Evolutionary conservation across 2,329 filamentous ascomycete genomes (phyloP).

Genomic region (Ambrosiella beaveri): DNA sequence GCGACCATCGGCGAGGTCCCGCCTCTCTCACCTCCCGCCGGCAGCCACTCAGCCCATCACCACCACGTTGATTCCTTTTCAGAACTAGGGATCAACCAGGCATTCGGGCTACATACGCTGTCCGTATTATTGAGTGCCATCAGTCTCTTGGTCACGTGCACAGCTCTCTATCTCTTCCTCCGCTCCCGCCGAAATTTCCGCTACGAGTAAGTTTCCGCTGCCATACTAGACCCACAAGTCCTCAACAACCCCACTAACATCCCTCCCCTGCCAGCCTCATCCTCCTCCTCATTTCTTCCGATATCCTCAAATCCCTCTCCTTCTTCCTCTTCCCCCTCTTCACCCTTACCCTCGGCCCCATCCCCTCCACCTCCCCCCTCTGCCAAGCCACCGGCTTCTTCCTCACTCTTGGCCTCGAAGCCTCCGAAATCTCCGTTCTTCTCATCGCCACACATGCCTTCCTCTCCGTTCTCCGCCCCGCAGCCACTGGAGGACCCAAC

Average conservation of each 20-base stretch:
- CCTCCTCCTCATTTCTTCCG: slow-evolving; percentile 54
- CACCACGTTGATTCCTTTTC: neutral
- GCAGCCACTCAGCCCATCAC: neutral
- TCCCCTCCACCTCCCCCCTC: slow-evolving; percentile 35
- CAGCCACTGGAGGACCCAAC: slow-evolving; percentile 27
- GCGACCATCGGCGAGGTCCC: neutral
- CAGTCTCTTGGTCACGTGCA: slow-evolving; percentile 38
- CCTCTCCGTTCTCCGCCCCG: slow-evolving; percentile 50
- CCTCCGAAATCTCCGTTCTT: slow-evolving; percentile 53
- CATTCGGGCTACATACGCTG: slow-evolving; percentile 17
- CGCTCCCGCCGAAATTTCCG: slow-evolving; percentile 59
- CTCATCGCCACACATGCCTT: slow-evolving; percentile 58
- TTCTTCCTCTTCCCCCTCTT: slow-evolving; percentile 48
- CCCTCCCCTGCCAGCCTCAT: slow-evolving; percentile 38
- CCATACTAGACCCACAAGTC: neutral
- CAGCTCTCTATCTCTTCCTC: slow-evolving; percentile 54
- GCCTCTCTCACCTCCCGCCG: neutral
- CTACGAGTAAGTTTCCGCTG: slow-evolving; percentile 39
- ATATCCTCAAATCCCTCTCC: slow-evolving; percentile 53
- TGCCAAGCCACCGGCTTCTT: slow-evolving; percentile 56
- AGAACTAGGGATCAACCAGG: neutral
- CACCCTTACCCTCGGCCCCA: slow-evolving; percentile 33
- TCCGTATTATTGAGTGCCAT: slow-evolving; percentile 28
- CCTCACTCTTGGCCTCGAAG: slow-evolving; percentile 47
- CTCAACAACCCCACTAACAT: slow-evolving; percentile 5